Conservation (phyloP, 352 stramenopile genomes). For the Globisporangium mamillatum region DNA sequence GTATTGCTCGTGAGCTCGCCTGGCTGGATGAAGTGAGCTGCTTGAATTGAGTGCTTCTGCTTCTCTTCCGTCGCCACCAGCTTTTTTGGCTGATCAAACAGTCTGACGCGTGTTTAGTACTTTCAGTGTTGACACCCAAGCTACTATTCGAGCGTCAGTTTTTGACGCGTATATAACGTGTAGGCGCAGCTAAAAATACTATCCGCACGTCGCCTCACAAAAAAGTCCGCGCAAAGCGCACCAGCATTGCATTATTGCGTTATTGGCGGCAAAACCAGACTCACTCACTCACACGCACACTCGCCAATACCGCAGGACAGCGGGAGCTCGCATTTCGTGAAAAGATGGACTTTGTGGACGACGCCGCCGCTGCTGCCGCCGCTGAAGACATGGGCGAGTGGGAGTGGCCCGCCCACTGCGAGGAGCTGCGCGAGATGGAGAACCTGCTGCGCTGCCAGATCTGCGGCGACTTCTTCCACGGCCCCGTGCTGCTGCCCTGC, state of each 20-base stretch:
- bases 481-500: constrained; percentile 71
- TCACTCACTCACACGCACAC: neutral
- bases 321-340: neutral
- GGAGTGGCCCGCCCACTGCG: constrained; percentile 64
- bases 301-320: neutral
- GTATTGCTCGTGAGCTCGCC: neutral
- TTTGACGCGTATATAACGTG: neutral
- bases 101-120: neutral
- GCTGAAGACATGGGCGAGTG: constrained; percentile 59
- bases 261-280: neutral
- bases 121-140: neutral
- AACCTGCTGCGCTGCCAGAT: constrained; percentile 75
- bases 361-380: constrained; percentile 1
- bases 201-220: neutral
- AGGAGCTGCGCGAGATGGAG: constrained; percentile 69
- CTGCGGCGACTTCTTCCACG: constrained; percentile 83
- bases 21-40: neutral
- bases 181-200: neutral
- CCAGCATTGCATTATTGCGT: neutral
- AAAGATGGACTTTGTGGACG: constrained; percentile 18
- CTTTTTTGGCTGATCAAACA: neutral
- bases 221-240: neutral
- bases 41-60: neutral
- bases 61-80: constrained; percentile 12
- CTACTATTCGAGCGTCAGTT: neutral